Evolutionary conservation across 306 rosid genomes (phyloP).

Genomic region (Malus orientalis): DNA sequence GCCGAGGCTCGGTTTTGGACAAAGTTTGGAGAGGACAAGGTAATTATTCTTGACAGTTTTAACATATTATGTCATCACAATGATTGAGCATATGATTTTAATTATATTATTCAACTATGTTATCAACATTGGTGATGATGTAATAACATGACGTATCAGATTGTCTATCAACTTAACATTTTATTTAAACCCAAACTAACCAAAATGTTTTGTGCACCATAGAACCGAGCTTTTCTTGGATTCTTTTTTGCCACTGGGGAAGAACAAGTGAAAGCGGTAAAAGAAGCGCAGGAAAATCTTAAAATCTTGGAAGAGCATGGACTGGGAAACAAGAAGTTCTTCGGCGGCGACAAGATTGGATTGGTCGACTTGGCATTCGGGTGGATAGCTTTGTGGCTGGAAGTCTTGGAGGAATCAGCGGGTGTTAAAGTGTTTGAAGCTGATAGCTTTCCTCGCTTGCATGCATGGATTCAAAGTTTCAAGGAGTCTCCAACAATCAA

Average conservation of each 20-base stretch:
- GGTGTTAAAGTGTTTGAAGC: conserved; percentile 1
- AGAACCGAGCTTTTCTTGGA: neutral
- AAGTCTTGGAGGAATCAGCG: neutral
- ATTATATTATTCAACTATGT: neutral
- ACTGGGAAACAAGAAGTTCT: conserved; percentile 7
- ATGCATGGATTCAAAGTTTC: conserved; percentile 10
- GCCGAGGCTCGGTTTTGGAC: conserved; percentile 11
- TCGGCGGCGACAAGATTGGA: neutral
- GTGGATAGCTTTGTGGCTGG: conserved; percentile 11
- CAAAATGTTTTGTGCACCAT: neutral
- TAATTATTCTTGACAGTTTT: neutral
- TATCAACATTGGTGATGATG: neutral
- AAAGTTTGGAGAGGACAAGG: conserved; percentile 11
- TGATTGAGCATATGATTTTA: neutral
- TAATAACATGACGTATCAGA: neutral
- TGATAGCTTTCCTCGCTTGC: conserved; percentile 1
- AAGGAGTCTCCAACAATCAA: neutral
- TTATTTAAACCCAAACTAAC: neutral
- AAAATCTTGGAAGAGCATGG: conserved; percentile 7
- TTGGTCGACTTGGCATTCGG: conserved; percentile 5
- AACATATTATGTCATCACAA: too few species aligned
- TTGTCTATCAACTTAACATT: neutral
- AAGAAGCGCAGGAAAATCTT: neutral
- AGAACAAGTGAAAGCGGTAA: conserved; percentile 2
- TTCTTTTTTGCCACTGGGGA: neutral